Conservation (phyloP, 441 rosid species). For the Erysimum cheiri region DNA sequence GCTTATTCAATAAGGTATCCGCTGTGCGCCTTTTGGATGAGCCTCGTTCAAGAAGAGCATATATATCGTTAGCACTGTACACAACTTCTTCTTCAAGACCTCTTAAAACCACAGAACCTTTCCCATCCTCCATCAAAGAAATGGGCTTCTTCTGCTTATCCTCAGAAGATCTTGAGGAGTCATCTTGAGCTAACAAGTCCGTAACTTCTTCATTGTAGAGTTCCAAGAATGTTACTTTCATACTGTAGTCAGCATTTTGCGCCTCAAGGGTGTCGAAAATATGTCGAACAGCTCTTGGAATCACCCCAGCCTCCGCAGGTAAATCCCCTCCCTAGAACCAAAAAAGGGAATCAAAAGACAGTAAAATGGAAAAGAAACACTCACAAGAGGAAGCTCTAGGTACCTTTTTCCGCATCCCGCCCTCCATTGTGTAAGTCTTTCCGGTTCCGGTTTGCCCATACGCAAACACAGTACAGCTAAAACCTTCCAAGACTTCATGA, state of each 20-base stretch:
- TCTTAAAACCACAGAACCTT: conserved; percentile 84
- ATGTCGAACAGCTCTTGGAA: conserved; percentile 91
- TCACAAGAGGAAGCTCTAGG: background rate
- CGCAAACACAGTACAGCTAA: conserved; percentile 92
- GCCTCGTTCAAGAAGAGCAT: conserved; percentile 82
- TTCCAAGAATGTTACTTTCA: conserved; percentile 94
- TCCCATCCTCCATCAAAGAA: conserved; percentile 94
- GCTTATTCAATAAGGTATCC: conserved; percentile 88
- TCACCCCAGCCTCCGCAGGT: conserved; percentile 94
- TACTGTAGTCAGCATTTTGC: conserved; percentile 88
- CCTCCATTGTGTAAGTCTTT: conserved; percentile 97
- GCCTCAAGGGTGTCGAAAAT: conserved; percentile 81
- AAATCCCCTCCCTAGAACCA: conserved; percentile 77
- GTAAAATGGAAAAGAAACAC: background rate
- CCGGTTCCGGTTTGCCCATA: conserved; percentile 94
- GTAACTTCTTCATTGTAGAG: conserved; percentile 92
- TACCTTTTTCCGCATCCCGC: conserved; percentile 92
- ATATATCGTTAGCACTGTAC: conserved; percentile 87
- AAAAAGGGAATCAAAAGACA: conserved; percentile 3
- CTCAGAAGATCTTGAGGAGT: conserved; percentile 56
- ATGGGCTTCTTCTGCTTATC: conserved; percentile 83
- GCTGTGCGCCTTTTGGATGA: conserved; percentile 84
- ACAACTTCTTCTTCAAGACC: conserved; percentile 95
- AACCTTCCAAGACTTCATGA: conserved; percentile 89
- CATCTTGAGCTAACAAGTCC: conserved; percentile 83